Percentiles rank a stretch among this genome's conserved stretches.
Conservation (phyloP, 2,329 filamentous ascomycete genomes). For the Aspergillus chevalieri region DNA sequence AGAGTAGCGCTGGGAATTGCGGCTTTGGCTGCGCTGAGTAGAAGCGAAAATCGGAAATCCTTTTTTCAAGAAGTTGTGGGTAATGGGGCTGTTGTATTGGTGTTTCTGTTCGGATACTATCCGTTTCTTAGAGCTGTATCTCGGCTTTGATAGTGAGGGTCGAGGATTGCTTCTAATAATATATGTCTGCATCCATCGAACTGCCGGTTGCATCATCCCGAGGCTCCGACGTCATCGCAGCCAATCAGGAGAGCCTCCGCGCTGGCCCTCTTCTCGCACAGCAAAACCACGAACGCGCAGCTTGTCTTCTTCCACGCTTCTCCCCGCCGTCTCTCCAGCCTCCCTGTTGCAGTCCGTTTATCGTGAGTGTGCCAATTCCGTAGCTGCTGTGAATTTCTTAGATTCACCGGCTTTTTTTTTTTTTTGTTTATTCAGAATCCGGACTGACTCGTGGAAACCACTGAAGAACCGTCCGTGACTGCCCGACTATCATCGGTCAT, state of each 20-base stretch:
- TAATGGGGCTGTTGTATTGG: too few relatives aligned
- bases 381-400: neutral
- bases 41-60: too few relatives aligned
- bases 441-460: neutral
- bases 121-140: too few relatives aligned
- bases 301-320: too few relatives aligned
- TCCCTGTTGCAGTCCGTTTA: constrained; percentile 4
- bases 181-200: too few relatives aligned
- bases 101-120: too few relatives aligned
- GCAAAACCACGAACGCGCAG: constrained; percentile 11
- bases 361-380: too few relatives aligned
- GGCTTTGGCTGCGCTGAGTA: too few relatives aligned
- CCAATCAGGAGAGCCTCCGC: constrained; percentile 10
- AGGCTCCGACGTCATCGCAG: constrained; percentile 14
- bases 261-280: constrained; percentile 7
- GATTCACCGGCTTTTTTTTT: constrained; percentile 4
- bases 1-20: too few relatives aligned
- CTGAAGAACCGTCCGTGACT: constrained; percentile 2
- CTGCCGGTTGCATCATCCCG: constrained; percentile 12
- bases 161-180: too few relatives aligned
- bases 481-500: neutral
- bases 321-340: constrained; percentile 12
- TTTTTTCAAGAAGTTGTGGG: too few relatives aligned
- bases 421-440: neutral
- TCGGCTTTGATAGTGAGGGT: too few relatives aligned